Conservation (phyloP, 371 early-diverging fungal genomes). For the Apophysomyces sp. region DNA sequence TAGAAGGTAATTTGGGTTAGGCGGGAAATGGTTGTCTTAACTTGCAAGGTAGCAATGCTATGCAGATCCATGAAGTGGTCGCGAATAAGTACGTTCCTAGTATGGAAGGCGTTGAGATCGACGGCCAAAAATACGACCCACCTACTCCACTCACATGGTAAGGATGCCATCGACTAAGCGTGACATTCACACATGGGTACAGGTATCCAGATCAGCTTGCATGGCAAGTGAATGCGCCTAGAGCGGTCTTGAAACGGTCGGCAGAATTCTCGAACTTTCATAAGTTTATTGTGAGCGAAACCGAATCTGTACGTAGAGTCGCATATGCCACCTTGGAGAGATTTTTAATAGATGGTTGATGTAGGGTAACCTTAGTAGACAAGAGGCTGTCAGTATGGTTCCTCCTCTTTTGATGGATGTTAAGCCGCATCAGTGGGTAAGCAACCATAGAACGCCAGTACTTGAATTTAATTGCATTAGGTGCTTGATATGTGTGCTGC, state of each 20-base stretch:
- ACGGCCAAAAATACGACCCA: slow-evolving; percentile 70
- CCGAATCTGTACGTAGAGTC: slow-evolving; percentile 79
- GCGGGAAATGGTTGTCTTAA: not conserved
- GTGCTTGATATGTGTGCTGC: slow-evolving; percentile 93
- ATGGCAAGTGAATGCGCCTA: slow-evolving; percentile 80
- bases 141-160: slow-evolving; percentile 81
- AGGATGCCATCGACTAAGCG: not conserved
- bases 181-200: not conserved
- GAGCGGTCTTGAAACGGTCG: slow-evolving; percentile 71
- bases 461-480: slow-evolving; percentile 6
- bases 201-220: slow-evolving; percentile 91
- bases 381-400: slow-evolving; percentile 99
- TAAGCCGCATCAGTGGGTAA: slow-evolving; percentile 84
- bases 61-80: slow-evolving; percentile 56
- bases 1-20: slow-evolving; percentile 49
- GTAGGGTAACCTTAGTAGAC: slow-evolving; percentile 93
- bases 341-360: not conserved
- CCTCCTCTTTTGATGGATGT: slow-evolving; percentile 95
- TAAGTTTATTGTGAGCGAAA: slow-evolving; percentile 91
- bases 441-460: not conserved
- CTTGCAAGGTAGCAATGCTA: slow-evolving; percentile 30
- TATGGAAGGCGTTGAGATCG: slow-evolving; percentile 57
- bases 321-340: not conserved
- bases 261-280: slow-evolving; percentile 82
- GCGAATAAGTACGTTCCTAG: slow-evolving; percentile 54